These are phyloP conservation scores for Termitomyces sp. DNA, from an alignment of 768 basidiomycete genomes.

Conservation along the genomic window DNA sequence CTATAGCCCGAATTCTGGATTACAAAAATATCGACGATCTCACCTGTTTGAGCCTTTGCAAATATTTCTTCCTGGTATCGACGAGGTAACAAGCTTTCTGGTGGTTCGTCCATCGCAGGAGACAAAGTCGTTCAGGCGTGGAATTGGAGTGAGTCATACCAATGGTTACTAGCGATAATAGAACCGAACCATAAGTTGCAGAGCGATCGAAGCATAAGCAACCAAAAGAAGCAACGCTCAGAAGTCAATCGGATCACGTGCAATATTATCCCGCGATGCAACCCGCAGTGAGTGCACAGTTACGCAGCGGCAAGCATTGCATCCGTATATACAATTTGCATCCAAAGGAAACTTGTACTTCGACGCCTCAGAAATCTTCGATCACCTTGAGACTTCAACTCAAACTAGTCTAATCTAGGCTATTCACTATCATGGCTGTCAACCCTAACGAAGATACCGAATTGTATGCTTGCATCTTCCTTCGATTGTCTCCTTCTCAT, in stretches of 20 bases:
- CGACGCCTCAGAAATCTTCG: neutral
- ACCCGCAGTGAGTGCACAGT: neutral
- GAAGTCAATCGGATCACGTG: neutral
- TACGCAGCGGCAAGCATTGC: neutral
- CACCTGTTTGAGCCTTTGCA: slow-evolving; percentile 48
- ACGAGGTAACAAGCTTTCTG: slow-evolving; percentile 25
- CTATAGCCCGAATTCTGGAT: neutral
- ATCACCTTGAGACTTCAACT: neutral
- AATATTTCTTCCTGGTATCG: slow-evolving; percentile 74
- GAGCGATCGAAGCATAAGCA: neutral
- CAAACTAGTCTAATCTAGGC: slow-evolving; percentile 2
- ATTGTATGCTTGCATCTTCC: slow-evolving; percentile 57
- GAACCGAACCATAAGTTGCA: neutral
- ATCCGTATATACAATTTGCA: no score
- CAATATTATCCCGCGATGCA: neutral
- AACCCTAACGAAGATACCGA: slow-evolving; percentile 94
- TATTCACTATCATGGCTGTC: slow-evolving; percentile 42
- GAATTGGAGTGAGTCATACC: neutral
- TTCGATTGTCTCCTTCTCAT: neutral
- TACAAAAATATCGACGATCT: neutral
- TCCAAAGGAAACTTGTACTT: neutral
- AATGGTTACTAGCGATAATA: neutral
- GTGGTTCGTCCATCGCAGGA: neutral
- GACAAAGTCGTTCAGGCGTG: neutral
- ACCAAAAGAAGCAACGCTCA: neutral